Percentiles rank a stretch among this genome's conserved stretches.
phyloP scores from a whole-genome alignment of 2,329 filamentous ascomycete species.

The Nemania sp. region DNA sequence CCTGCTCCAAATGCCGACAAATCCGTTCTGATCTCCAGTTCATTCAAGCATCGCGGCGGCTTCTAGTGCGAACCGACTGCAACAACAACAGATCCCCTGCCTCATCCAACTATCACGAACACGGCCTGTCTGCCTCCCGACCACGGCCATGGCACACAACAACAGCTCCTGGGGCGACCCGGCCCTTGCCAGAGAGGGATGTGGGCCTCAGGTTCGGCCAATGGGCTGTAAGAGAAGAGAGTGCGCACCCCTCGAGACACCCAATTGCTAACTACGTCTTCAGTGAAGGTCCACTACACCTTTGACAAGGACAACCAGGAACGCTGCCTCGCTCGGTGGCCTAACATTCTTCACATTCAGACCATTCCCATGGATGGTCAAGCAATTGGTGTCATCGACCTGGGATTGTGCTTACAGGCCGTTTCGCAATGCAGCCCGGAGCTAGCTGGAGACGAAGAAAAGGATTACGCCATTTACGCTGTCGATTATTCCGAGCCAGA shows the following conservation, averaged over 20 bases:
- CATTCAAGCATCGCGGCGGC: neutral
- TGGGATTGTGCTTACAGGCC: conserved; percentile 84
- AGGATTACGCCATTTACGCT: conserved; percentile 95
- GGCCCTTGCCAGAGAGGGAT: conserved; percentile 44
- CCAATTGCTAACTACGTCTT: conserved; percentile 31
- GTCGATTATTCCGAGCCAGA: conserved; percentile 96
- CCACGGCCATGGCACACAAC: conserved; percentile 34
- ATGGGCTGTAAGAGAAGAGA: conserved; percentile 66
- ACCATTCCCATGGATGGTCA: conserved; percentile 80
- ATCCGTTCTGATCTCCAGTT: neutral
- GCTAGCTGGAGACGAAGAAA: conserved; percentile 69
- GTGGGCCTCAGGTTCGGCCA: conserved; percentile 61
- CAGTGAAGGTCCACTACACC: conserved; percentile 96
- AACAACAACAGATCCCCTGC: neutral
- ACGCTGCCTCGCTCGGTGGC: conserved; percentile 86
- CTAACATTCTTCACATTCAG: conserved; percentile 77
- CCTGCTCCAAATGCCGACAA: conserved; percentile 8
- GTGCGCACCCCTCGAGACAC: neutral
- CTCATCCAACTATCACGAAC: neutral
- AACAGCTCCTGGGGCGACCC: conserved; percentile 36
- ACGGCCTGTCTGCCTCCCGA: neutral
- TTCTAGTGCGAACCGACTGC: neutral
- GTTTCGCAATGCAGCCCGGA: conserved; percentile 82
- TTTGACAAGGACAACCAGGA: conserved; percentile 89
- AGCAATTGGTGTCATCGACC: conserved; percentile 84